Percentiles rank a stretch among this genome's conserved stretches.
These are phyloP conservation scores for Tremella fuciformis DNA, from an alignment of 768 basidiomycete genomes.

Conservation along the genomic window DNA sequence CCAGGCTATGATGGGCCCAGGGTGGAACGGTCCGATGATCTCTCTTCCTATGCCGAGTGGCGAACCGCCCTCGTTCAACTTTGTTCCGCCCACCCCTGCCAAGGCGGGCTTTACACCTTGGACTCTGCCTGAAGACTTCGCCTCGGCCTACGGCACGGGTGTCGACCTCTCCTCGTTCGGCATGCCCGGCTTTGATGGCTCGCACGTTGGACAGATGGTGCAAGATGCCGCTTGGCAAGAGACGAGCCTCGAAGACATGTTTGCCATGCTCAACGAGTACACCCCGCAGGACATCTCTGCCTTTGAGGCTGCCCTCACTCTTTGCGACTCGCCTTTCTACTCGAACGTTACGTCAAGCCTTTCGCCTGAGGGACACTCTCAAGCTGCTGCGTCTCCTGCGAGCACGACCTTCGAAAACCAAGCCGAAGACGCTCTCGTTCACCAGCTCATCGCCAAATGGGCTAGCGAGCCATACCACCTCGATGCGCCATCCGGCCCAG, in stretches of 20 bases:
- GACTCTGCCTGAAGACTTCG: background rate
- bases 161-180: too few species aligned
- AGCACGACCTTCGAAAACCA: background rate
- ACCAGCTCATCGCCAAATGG: background rate
- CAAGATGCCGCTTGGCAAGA: constrained; percentile 3
- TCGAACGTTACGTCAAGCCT: background rate
- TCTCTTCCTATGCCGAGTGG: background rate
- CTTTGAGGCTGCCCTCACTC: background rate
- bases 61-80: constrained; percentile 8
- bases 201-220: background rate
- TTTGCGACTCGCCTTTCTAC: background rate
- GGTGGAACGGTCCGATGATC: constrained; percentile 2
- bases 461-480: background rate
- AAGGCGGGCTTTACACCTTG: constrained; percentile 1
- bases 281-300: background rate
- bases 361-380: too few species aligned
- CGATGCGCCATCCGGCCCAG: background rate
- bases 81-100: constrained; percentile 14
- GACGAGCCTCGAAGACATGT: constrained; percentile 3
- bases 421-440: background rate
- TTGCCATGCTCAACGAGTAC: background rate
- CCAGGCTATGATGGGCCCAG: background rate
- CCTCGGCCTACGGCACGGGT: background rate
- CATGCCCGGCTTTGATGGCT: background rate
- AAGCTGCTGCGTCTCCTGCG: too few species aligned